Evolutionary conservation across 2,329 filamentous ascomycete species (phyloP), one percentile per base, ranked within the genome.

Genomic region (Mariannaea elegans): DNA sequence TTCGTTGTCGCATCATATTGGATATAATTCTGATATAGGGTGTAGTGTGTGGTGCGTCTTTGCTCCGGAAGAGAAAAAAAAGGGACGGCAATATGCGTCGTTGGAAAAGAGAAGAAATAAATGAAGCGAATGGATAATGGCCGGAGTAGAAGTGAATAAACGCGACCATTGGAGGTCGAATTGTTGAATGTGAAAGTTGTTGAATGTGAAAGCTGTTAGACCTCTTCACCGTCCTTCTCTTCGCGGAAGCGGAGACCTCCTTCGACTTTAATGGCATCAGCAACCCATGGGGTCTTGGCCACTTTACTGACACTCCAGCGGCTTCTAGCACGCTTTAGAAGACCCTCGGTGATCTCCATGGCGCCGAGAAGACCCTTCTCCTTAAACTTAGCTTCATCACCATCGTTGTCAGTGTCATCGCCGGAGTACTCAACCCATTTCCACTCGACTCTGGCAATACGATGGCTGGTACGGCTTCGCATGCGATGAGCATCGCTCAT

Each of bases 371-470:
- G 84, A 2, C 85, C 90, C 48, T 80, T 81, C 6, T 84, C 87
- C 57, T 85, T 84, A 64, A 89, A 88, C 63, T 85, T 88, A 67
- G 74, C 81, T 62, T 80, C 78, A 65, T 86, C 82, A 3, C 82
- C 83, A 47, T 97, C 93, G 82, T 96, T 95, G 54, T 97, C 93
- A 32, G 93, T 93, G 55, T 96, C 91, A 10, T 90, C 87, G 57
- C 93, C 90, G 2, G 89, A 93, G 72, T 90, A 97, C 61, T 91
- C 87, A 62, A 93, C 88, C 95, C 95, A 99, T 46, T 90, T 88
- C 95, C 95, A 99, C 73, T 99, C 95, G 49, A 94, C 92, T 32
- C 95, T 85, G 2, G 95, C 95, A 62, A 99, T 98, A n/a, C 94
- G 89, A 74, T 99, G 95, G 51, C 91, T 94, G 0, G 92, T 94